phyloP scores from a whole-genome alignment of 169 alveolate genomes.

The Eimeria mitis region DNA sequence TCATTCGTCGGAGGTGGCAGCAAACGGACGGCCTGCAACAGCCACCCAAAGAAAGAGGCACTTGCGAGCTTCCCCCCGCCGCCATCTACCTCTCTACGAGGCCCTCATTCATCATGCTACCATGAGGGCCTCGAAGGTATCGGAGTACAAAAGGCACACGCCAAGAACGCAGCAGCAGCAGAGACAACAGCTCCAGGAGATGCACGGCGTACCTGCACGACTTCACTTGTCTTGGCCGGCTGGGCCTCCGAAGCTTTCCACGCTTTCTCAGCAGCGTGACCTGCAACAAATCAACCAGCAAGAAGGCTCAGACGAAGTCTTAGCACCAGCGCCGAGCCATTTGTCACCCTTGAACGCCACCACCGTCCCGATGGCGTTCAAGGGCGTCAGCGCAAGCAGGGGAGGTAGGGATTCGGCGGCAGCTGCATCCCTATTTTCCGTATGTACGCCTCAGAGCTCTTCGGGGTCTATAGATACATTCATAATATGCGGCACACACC shows the following conservation, averaged over 20 bases:
- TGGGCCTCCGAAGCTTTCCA: background rate
- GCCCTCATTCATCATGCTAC: background rate
- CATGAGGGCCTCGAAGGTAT: background rate
- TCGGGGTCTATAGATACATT: background rate
- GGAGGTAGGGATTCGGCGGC: too few species aligned
- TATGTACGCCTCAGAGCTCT: background rate
- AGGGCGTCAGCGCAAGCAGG: background rate
- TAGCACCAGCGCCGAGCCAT: background rate
- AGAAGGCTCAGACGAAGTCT: background rate
- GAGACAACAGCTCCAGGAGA: background rate
- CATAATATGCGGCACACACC: background rate
- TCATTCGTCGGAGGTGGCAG: conserved; percentile 30
- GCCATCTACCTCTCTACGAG: background rate
- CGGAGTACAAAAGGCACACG: background rate
- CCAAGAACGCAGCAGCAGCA: background rate
- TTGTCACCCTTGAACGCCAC: background rate
- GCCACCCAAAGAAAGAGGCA: background rate
- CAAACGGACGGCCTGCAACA: conserved; percentile 41
- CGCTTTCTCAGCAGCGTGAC: background rate
- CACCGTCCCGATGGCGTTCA: background rate
- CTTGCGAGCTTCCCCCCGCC: background rate
- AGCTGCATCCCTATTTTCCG: background rate
- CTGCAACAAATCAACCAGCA: background rate
- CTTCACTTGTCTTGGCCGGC: background rate
- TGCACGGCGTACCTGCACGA: background rate